Conservation (phyloP, 306 rosid genomes). For the Crotalaria pallida region DNA sequence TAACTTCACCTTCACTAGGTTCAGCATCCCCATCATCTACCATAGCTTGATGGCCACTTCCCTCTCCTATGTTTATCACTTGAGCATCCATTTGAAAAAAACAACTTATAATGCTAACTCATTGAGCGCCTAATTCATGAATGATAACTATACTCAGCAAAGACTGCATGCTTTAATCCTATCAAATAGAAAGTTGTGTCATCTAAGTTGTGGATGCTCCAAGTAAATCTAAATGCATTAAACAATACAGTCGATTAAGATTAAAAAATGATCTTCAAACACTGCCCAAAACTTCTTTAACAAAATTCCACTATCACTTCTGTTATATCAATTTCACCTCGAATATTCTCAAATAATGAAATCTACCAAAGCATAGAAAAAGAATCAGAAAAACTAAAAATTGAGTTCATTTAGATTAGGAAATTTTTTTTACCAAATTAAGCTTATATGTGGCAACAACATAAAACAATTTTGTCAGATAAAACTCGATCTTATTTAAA, state of each 20-base stretch:
- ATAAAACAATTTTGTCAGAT: not conserved
- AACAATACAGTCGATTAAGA: conserved; percentile 7
- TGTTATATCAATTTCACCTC: not conserved
- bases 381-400: not conserved
- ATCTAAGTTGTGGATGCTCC: not conserved
- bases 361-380: not conserved
- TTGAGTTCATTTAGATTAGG: not conserved
- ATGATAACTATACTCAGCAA: conserved; percentile 8
- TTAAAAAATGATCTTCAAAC: not conserved
- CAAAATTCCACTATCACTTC: not conserved
- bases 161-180: conserved; percentile 23
- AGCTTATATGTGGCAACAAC: not conserved
- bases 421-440: not conserved
- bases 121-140: not conserved
- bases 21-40: conserved; percentile 42
- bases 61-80: conserved; percentile 55
- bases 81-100: conserved; percentile 56
- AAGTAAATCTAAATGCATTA: conserved; percentile 4
- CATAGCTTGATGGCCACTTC: conserved; percentile 45
- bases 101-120: conserved; percentile 19
- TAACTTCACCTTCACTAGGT: conserved; percentile 40
- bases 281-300: not conserved
- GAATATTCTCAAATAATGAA: conserved; percentile 1
- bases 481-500: not conserved
- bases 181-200: conserved; percentile 8